phyloP scores from a whole-genome alignment of 2,329 filamentous ascomycete genomes.

The Penicillium sp. region DNA sequence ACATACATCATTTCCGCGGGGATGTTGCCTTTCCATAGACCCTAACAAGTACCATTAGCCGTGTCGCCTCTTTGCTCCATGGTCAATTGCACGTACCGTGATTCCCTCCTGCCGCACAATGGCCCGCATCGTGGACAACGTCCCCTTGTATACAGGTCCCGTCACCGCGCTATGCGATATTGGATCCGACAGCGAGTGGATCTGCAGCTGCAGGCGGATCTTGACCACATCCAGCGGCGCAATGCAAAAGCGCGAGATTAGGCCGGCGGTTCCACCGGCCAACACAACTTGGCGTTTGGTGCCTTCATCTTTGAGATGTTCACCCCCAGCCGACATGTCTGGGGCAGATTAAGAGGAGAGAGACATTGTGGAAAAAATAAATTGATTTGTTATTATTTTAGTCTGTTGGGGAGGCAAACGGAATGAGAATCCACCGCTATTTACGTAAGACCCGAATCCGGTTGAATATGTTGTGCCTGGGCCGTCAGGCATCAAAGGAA shows the following conservation, averaged over 20 bases:
- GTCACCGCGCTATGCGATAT: slow-evolving; percentile 49
- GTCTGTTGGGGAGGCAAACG: slow-evolving; percentile 12
- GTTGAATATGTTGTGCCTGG: background rate
- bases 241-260: slow-evolving; percentile 91
- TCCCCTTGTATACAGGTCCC: slow-evolving; percentile 60
- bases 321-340: slow-evolving; percentile 60
- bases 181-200: slow-evolving; percentile 74
- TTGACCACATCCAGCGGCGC: slow-evolving; percentile 96
- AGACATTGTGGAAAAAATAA: slow-evolving; percentile 5
- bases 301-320: slow-evolving; percentile 67
- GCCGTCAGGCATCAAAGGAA: slow-evolving; percentile 1
- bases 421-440: slow-evolving; percentile 8
- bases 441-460: slow-evolving; percentile 16
- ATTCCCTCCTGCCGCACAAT: slow-evolving; percentile 79
- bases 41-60: no score
- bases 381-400: slow-evolving; percentile 7
- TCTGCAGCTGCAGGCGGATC: slow-evolving; percentile 91
- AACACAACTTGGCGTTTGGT: slow-evolving; percentile 60
- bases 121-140: slow-evolving; percentile 64
- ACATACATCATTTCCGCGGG: slow-evolving; percentile 93
- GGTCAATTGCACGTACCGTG: slow-evolving; percentile 44
- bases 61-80: no score
- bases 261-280: slow-evolving; percentile 67
- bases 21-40: slow-evolving; percentile 96
- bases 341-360: slow-evolving; percentile 22